Conservation (phyloP, 1,139 yeast species). For the Yamadazyma atmosphaerica region DNA sequence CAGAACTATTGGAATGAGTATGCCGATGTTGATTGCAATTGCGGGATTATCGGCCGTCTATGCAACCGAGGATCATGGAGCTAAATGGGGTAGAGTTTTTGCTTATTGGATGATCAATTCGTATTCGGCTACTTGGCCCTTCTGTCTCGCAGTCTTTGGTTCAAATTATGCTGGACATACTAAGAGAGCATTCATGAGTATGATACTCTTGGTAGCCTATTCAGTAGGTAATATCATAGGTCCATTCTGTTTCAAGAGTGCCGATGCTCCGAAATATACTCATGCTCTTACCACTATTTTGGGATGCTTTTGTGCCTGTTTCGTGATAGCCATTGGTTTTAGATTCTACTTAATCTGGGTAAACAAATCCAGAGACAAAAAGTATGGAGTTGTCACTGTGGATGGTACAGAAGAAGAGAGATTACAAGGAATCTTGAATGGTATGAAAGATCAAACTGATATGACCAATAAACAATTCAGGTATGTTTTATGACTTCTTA, state of each 20-base stretch:
- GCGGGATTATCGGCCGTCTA: conserved; percentile 14
- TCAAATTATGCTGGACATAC: conserved; percentile 23
- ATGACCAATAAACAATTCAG: conserved; percentile 27
- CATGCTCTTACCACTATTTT: conserved; percentile 27
- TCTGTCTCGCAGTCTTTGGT: conserved; percentile 34
- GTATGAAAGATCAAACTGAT: conserved; percentile 30
- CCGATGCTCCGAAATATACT: conserved; percentile 24
- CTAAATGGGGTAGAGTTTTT: conserved; percentile 10
- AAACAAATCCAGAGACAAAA: too few species aligned
- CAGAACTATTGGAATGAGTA: conserved; percentile 13
- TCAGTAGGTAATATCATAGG: conserved; percentile 28
- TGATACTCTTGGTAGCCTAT: conserved; percentile 23
- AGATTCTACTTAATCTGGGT: conserved; percentile 24
- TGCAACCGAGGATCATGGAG: conserved; percentile 9
- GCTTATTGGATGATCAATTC: conserved; percentile 11
- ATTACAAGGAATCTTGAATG: conserved; percentile 25
- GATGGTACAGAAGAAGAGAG: conserved; percentile 21
- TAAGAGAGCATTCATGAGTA: conserved; percentile 22
- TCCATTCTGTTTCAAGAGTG: conserved; percentile 23
- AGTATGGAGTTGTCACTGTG: conserved; percentile 15
- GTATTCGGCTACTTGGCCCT: conserved; percentile 27
- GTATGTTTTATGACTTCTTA: conserved; percentile 10
- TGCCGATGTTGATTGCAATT: conserved; percentile 10
- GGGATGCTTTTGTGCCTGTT: conserved; percentile 7
- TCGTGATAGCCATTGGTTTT: conserved; percentile 25